These are phyloP conservation scores for Asterionellopsis glacialis DNA, from an alignment of 108 stramenopile genomes.

Conservation along the genomic window DNA sequence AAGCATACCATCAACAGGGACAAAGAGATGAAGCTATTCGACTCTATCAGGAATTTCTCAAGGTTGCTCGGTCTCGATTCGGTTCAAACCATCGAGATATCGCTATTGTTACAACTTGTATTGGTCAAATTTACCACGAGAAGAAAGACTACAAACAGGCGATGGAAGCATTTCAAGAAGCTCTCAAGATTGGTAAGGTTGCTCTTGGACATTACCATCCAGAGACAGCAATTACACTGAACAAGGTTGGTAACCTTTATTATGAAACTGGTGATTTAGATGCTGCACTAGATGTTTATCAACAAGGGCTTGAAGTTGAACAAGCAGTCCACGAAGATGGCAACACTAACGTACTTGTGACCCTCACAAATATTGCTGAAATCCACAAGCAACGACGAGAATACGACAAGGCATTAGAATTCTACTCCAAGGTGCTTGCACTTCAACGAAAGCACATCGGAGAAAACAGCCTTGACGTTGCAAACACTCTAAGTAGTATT, in stretches of 20 bases:
- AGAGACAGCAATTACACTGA: constrained; percentile 54
- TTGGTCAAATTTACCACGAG: constrained; percentile 59
- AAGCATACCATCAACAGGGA: constrained; percentile 43
- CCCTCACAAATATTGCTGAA: constrained; percentile 59
- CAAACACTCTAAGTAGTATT: constrained; percentile 49
- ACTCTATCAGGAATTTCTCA: constrained; percentile 40
- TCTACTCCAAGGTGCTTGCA: constrained; percentile 35
- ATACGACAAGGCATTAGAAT: constrained; percentile 30
- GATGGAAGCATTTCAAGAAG: constrained; percentile 29
- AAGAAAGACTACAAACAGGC: constrained; percentile 32
- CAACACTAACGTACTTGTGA: constrained; percentile 47
- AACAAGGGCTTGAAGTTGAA: constrained; percentile 51
- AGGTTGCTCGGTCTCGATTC: constrained; percentile 24
- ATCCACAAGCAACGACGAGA: constrained; percentile 46
- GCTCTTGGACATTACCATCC: constrained; percentile 36
- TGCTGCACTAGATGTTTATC: constrained; percentile 43
- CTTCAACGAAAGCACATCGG: constrained; percentile 22
- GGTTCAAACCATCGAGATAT: constrained; percentile 46
- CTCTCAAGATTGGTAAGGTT: constrained; percentile 27
- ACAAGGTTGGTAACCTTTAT: constrained; percentile 54
- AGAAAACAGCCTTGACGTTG: constrained; percentile 26
- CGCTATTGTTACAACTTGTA: constrained; percentile 39
- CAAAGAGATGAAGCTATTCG: constrained; percentile 30
- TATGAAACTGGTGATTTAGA: constrained; percentile 48
- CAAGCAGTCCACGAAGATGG: constrained; percentile 30